Base-by-base conservation (phyloP, 2,329 filamentous ascomycete genomes). In the Fusarium tjaetaba region DNA sequence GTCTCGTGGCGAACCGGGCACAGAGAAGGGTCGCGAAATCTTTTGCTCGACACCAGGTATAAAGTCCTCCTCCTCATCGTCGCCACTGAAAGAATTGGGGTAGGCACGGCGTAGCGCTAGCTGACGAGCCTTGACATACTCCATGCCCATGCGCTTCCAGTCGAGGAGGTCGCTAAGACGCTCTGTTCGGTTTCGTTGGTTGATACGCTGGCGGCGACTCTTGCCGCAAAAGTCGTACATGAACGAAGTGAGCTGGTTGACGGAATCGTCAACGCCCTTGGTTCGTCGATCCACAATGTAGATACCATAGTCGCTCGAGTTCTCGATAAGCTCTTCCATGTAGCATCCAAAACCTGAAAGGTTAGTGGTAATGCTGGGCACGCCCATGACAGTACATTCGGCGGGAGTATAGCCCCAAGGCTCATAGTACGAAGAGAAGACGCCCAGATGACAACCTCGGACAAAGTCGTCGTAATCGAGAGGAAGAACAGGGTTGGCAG, bases 101-200 rank as follows among this genome's bases (percentile, higher is more conserved):
- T 98, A 99, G 26, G 96, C 96, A 83, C 96, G 90, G 78, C 96
- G 89, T 72, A 99, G 87, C 30, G 96, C 96, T 79, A 99, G 85
- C 83, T 98, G 96, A 55, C 96, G 91, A 39, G 96, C 96, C 87
- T 98, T 99, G 85, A 98, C 94, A 80, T 99, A 99, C 84, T 99
- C 96, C 92, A 98, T 92, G 28, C 96, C 96, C 96, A 99, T 99
- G 56, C 96, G 90, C 89, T 98, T 98, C 96, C 96, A 99, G 85
- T 99, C 96, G 45, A 99, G 88, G 68, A 99, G 87, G 81, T 99
- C 96, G 79, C 95, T 97, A 61, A 99, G 86, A 53, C 96, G 91
- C 86, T 99, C 96, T 0, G 96, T 99, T 61, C 96, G 91, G 84
- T 99, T 99, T 56, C 96, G 91, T 86, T 98, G 96, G 88, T 99